Evolutionary conservation across 345 rosid species (phyloP), one percentile per base, ranked within the genome.

Genomic region (Kandelia obovata): DNA sequence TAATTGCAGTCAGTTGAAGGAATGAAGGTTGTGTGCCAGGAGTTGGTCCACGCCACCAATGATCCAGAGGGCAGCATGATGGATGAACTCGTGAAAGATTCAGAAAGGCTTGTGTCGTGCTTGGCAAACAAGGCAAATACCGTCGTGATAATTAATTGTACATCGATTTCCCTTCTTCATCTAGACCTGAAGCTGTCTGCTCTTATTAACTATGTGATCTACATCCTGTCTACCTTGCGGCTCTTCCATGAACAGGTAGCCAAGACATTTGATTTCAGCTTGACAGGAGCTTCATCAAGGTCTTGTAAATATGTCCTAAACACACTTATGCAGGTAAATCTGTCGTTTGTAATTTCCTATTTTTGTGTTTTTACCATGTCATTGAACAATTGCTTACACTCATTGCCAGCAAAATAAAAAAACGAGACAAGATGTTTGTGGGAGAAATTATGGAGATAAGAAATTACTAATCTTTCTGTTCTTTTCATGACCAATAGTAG

Each of bases 21-120:
- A 72, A 96, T 96, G 99, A 96, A 96, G 85, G 89, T 90, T 64
- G 92, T 92, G 69, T 96, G 99, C 79, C 98, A 96, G 72, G 97
- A 92, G 81, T 81, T 96, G 85, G 91, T 89, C 58, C 99, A 90
- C 80, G 98, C 96, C 62, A 84, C 87, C 30, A 83, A 72, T 63
- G 94, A 89, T 80, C 92, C 94, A 25, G 99, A 90, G 72, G 96
- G 92, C 73, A 81, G 82, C 78, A 73, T 77, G 53, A 85, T 90
- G 88, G 91, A 89, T 73, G 98, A 90, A 61, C 90, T 88, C 60
- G 83, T 85, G 77, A 90, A 89, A 77, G 98, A 92, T 80, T 89
- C 96, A 23, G 97, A 96, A 80, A 87, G 87, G 78, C 97, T 96
- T 72, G 97, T 96, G 77, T 89, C 94, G 66, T 92, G 98, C 88